Evolutionary conservation across 2,329 filamentous ascomycete genomes (phyloP), one percentile per base, ranked within the genome.

Genomic region (Xylaria multiplex): DNA sequence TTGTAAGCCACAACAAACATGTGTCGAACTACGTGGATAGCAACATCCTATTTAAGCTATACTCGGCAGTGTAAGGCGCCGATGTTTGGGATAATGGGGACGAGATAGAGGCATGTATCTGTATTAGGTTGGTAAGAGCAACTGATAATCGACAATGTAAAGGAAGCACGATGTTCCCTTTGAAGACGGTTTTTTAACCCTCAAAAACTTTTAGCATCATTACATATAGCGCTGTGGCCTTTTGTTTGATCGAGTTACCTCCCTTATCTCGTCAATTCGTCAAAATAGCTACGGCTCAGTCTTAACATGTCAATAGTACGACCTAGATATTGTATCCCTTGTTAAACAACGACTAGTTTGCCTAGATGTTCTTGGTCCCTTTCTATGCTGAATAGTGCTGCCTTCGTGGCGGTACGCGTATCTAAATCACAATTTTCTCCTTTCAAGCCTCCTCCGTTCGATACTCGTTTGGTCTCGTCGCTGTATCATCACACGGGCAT

Each of bases 271-370:
- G 30, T 22, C 32, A 27, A 43, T 42, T 43, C 32, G 27, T 27
- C 35, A 55, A 42, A 55, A 55, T 42, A 35, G 52, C 19, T 42
- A 55, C 19, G n/a, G 19, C 35, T 27, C 35, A 55, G 22, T 42
- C 52, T 42, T 27, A 27, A 27, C 27, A 27, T 27, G 27, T 27
- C 27, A 27, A 27, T 27, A 27, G 27, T 27, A 27, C 27, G 27
- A 27, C 27, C 27, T 27, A 27, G 27, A 27, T 3, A 27, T 27
- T 5, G 5, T 27, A 27, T 27, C 27, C 2, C 27, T 27, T 5
- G 27, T 27, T 27, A 27, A 27, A 27, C 27, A 27, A 27, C 27
- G 27, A 3, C 27, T 27, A 27, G 5, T 27, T 27, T 27, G 27
- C 27, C 27, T 27, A 27, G 27, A 27, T 27, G 5, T 27, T 27